These are phyloP conservation scores for Diaporthe citri DNA, from an alignment of 2,329 filamentous ascomycete species.

Conservation along the genomic window DNA sequence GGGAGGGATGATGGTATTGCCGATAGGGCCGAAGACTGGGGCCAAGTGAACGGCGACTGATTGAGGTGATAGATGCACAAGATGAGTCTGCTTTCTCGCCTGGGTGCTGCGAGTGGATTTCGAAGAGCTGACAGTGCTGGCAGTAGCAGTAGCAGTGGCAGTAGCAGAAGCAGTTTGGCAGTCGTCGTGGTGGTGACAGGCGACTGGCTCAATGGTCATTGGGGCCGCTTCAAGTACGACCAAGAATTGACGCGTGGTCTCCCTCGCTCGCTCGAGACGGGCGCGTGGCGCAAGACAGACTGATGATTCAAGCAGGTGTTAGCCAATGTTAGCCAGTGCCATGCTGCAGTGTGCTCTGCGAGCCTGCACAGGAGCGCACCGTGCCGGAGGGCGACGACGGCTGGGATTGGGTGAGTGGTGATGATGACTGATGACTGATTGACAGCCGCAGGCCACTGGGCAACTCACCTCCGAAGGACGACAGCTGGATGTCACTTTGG, in stretches of 20 bases:
- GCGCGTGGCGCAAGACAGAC: constrained; percentile 20
- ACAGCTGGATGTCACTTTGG: constrained; percentile 30
- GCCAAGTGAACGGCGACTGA: background rate
- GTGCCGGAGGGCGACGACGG: background rate
- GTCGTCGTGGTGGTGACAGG: constrained; percentile 17
- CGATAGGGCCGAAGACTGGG: constrained; percentile 15
- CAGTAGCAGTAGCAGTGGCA: background rate
- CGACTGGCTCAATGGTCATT: constrained; percentile 20
- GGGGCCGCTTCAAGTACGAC: constrained; percentile 24
- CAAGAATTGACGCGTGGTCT: constrained; percentile 20
- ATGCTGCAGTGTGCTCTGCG: background rate
- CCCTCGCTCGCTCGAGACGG: constrained; percentile 8
- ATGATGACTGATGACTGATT: constrained; percentile 17
- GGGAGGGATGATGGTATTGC: constrained; percentile 22
- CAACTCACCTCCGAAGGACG: constrained; percentile 38
- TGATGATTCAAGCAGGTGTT: constrained; percentile 29
- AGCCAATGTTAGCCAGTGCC: constrained; percentile 22
- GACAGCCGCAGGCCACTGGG: constrained; percentile 28
- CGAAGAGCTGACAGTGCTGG: background rate
- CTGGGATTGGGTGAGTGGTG: constrained; percentile 10
- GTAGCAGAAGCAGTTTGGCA: background rate
- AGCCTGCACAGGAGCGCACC: background rate
- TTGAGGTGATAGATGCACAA: background rate
- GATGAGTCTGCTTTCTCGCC: background rate
- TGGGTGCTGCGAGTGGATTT: background rate